Base-by-base conservation (phyloP, 306 rosid species). In the Cicer arietinum region DNA sequence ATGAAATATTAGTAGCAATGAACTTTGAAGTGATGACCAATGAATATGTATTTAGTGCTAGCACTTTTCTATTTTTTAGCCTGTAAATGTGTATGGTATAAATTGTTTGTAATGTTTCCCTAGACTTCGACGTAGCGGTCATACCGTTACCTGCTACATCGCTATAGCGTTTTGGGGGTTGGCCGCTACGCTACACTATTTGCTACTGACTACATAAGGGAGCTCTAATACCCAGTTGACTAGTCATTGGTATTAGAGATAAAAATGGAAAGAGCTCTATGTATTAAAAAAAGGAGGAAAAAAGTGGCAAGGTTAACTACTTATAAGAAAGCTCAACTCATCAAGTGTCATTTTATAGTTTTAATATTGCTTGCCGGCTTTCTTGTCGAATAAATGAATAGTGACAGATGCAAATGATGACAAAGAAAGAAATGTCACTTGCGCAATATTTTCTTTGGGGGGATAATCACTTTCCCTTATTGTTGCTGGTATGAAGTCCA, bases 201-300 rank as follows among this genome's bases (percentile, higher is more conserved):
- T 25, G 30, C 30, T 25, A 25, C 30, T 25, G 30, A 25, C 30
- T 25, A 25, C 3, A 25, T 25, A 25, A 2, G 0, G 56, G 67
- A 57, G 67, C 13, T 14, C 25, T 44, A 16, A 63, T 48, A 48
- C 42, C 10, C 11, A 67, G 30, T 67, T 54, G 52, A 10, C n/a
- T 11, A 37, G 50, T 67, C 58, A 54, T 44, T 51, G 39, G 66
- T 43, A 43, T 65, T 66, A 41, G 66, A 76, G 54, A 14, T 57
- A 76, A 65, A 17, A 65, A 40, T 50, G 57, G 40, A 42, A 9
- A 39, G n/a, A 76, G 7, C 67, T 76, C 74, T n/a, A 58, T 58
- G 64, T 10, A 58, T 58, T 22, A 22, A 6, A 22, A 10, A 57
- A 57, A 1, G 3, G 12, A 52, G 35, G 35, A 52, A 22, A 20